Percentiles rank a stretch among this genome's conserved stretches.
Evolutionary conservation across 352 stramenopile genomes (phyloP).

Genomic region (Phytopythium montanum): DNA sequence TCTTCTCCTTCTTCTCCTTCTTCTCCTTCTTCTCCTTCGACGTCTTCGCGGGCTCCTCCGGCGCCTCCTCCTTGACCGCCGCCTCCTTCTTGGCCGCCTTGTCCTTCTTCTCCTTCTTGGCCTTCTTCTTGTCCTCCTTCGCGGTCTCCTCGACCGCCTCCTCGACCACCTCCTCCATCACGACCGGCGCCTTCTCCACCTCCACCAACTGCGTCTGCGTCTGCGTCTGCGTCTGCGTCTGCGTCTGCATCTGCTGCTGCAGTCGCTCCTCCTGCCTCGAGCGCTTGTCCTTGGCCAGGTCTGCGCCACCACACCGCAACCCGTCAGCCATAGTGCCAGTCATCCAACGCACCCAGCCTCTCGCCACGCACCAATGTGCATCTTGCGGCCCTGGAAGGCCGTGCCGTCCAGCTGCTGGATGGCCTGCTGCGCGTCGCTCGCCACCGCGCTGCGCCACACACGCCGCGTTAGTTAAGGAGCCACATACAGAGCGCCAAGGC

Average conservation of each 20-base stretch:
- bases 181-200: constrained; percentile 13
- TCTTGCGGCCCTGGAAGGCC: constrained; percentile 74
- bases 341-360: not conserved
- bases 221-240: constrained; percentile 12
- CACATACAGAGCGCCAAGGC: not conserved
- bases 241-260: constrained; percentile 14
- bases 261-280: constrained; percentile 25
- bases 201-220: constrained; percentile 15
- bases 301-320: constrained; percentile 17
- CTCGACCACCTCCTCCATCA: constrained; percentile 13
- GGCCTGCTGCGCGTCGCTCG: constrained; percentile 60
- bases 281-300: constrained; percentile 73
- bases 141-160: constrained; percentile 9
- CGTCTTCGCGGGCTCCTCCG: constrained; percentile 13
- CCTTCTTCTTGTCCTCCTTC: constrained; percentile 17
- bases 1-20: constrained; percentile 24
- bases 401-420: constrained; percentile 75
- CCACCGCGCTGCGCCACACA: constrained; percentile 48
- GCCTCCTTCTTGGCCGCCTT: constrained; percentile 4
- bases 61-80: constrained; percentile 7
- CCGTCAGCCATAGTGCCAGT: not conserved
- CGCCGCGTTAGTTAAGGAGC: not conserved
- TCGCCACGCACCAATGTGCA: constrained; percentile 62
- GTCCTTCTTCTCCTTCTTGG: constrained; percentile 12
- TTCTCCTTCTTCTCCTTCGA: constrained; percentile 19